These are phyloP conservation scores for Aspergillus chevalieri DNA, from an alignment of 2,329 filamentous ascomycete species.

Conservation along the genomic window DNA sequence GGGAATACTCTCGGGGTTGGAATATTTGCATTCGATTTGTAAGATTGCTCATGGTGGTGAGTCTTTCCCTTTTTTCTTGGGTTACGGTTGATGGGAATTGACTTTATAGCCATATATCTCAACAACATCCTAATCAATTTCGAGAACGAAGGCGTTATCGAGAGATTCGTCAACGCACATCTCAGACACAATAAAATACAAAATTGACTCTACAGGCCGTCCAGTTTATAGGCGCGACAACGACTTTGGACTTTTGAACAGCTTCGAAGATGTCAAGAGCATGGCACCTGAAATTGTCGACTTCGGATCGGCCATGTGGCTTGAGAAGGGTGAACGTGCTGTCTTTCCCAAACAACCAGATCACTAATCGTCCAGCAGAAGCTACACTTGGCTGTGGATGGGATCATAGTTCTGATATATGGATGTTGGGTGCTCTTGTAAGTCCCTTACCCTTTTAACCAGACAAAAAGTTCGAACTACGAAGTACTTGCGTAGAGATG, in stretches of 20 bases:
- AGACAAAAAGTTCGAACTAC: slow-evolving; percentile 1
- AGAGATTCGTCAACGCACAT: slow-evolving; percentile 11
- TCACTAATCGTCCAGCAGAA: slow-evolving; percentile 30
- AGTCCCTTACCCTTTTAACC: slow-evolving; percentile 2
- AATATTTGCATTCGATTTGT: slow-evolving; percentile 38
- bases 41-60: slow-evolving; percentile 35
- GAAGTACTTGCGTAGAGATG: slow-evolving; percentile 15
- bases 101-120: slow-evolving; percentile 30
- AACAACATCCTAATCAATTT: slow-evolving; percentile 34
- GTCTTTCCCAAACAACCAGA: slow-evolving; percentile 41
- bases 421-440: slow-evolving; percentile 32
- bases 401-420: slow-evolving; percentile 31
- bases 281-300: slow-evolving; percentile 25
- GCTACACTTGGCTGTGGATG: slow-evolving; percentile 30
- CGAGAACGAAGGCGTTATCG: slow-evolving; percentile 12
- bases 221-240: slow-evolving; percentile 24
- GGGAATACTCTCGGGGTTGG: slow-evolving; percentile 32
- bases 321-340: slow-evolving; percentile 5
- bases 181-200: slow-evolving; percentile 18
- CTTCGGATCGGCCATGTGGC: slow-evolving; percentile 21
- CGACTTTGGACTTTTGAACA: slow-evolving; percentile 22
- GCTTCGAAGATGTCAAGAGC: slow-evolving; percentile 5
- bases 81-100: not conserved
- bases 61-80: slow-evolving; percentile 1
- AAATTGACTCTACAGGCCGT: slow-evolving; percentile 18